Conservation (phyloP, 192 early-diverging fungal species). For the Coemansia sp. region DNA sequence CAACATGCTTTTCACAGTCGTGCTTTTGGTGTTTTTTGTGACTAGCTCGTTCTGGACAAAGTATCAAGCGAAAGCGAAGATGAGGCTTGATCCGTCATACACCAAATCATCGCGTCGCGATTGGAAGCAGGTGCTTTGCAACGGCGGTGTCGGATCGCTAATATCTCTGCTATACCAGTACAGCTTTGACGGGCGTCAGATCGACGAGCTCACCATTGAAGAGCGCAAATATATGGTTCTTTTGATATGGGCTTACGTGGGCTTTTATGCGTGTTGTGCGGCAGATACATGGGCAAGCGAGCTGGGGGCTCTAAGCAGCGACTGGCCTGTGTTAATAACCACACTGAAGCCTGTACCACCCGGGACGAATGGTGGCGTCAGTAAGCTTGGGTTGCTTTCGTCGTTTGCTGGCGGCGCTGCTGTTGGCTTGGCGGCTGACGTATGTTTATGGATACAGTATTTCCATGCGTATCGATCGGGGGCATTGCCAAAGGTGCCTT, state of each 20-base stretch:
- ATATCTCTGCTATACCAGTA: constrained; percentile 49
- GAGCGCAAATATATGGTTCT: constrained; percentile 38
- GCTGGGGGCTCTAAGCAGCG: constrained; percentile 75
- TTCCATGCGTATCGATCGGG: constrained; percentile 34
- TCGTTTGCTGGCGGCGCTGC: constrained; percentile 73
- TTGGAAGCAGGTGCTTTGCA: constrained; percentile 62
- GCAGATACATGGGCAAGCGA: constrained; percentile 87
- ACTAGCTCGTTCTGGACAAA: constrained; percentile 62
- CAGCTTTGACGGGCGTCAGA: constrained; percentile 30
- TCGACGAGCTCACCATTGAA: constrained; percentile 23
- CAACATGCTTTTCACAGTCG: constrained; percentile 61
- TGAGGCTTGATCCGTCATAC: constrained; percentile 49
- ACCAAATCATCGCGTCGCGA: constrained; percentile 55
- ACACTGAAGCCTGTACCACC: constrained; percentile 74
- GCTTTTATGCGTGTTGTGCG: constrained; percentile 64
- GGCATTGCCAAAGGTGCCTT: constrained; percentile 34
- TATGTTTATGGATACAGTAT: constrained; percentile 57
- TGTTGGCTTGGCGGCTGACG: constrained; percentile 63
- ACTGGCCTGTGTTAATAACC: constrained; percentile 81
- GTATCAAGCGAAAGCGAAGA: constrained; percentile 36
- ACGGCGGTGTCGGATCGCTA: constrained; percentile 49
- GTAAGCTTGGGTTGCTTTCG: constrained; percentile 68
- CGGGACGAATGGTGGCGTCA: constrained; percentile 89
- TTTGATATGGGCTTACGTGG: constrained; percentile 58
- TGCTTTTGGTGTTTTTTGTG: constrained; percentile 74